Evolutionary conservation across 1,139 yeast genomes (phyloP).

Genomic region (Diutina neorugosa): DNA sequence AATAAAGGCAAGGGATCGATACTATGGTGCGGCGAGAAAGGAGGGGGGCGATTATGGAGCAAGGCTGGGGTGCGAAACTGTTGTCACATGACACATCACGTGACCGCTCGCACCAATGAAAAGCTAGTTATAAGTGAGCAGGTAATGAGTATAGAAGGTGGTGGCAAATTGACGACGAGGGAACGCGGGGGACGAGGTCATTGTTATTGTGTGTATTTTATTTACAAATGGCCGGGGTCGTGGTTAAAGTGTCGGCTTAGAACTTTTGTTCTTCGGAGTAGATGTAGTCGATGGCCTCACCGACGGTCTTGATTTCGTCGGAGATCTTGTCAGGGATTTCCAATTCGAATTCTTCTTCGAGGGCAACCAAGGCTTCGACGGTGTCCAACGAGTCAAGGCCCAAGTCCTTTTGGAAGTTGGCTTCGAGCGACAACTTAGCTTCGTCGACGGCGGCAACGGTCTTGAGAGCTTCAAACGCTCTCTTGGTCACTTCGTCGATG

Average conservation of each 20-base stretch:
- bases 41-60: not conserved
- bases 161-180: too few relatives aligned
- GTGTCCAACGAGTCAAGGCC: conserved; percentile 64
- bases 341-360: conserved; percentile 62
- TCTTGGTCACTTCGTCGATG: conserved; percentile 33
- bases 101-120: not conserved
- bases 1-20: not conserved
- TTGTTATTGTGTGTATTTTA: not conserved
- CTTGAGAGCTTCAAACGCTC: conserved; percentile 39
- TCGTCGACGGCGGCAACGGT: conserved; percentile 41
- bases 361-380: conserved; percentile 59
- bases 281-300: conserved; percentile 55
- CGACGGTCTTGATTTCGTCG: conserved; percentile 57
- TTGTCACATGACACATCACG: not conserved
- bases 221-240: not conserved
- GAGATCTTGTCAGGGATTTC: conserved; percentile 61
- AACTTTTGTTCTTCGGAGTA: conserved; percentile 36
- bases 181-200: not conserved
- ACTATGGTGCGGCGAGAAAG: not conserved
- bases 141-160: too few relatives aligned
- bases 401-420: conserved; percentile 49
- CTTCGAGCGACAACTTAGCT: conserved; percentile 23
- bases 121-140: not conserved
- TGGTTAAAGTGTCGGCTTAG: too few relatives aligned
- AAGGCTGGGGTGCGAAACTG: not conserved